Percentiles rank a stretch among this genome's conserved stretches.
phyloP scores from a whole-genome alignment of 2,329 filamentous ascomycete genomes.

The Fusarium mangiferae region DNA sequence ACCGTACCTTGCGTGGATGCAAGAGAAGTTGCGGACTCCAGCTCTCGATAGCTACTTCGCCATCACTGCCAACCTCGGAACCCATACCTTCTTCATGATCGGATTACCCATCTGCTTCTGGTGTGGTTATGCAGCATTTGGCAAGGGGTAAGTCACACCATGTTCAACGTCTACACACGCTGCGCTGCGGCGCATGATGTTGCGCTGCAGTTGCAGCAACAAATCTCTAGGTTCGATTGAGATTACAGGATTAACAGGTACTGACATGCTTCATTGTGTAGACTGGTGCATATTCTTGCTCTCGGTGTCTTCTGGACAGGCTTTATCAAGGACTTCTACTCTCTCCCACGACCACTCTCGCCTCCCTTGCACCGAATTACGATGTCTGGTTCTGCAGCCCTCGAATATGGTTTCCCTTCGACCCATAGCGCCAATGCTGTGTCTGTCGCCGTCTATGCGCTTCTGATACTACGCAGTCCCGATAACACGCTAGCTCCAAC shows the following conservation, averaged over 20 bases:
- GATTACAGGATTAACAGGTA: background rate
- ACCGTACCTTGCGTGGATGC: conserved; percentile 88
- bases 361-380: conserved; percentile 94
- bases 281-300: conserved; percentile 79
- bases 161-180: conserved; percentile 6
- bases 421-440: conserved; percentile 98
- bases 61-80: conserved; percentile 94
- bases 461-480: conserved; percentile 75
- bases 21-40: conserved; percentile 81
- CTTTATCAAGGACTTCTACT: conserved; percentile 93
- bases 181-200: conserved; percentile 17
- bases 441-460: conserved; percentile 86
- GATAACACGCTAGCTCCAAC: conserved; percentile 70
- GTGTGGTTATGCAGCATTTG: conserved; percentile 88
- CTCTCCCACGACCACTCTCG: conserved; percentile 89
- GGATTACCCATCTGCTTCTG: conserved; percentile 95
- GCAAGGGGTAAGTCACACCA: conserved; percentile 76
- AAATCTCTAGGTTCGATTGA: background rate
- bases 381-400: conserved; percentile 93
- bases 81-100: conserved; percentile 99
- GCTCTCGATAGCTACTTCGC: conserved; percentile 96
- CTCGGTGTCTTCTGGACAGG: conserved; percentile 87
- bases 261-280: conserved; percentile 47
- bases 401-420: conserved; percentile 97
- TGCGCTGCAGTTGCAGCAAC: background rate